A percentile compares a stretch with the other conserved stretches of the same genome.
phyloP scores from a whole-genome alignment of 2,329 filamentous ascomycete genomes.

The Coniella lustricola region DNA sequence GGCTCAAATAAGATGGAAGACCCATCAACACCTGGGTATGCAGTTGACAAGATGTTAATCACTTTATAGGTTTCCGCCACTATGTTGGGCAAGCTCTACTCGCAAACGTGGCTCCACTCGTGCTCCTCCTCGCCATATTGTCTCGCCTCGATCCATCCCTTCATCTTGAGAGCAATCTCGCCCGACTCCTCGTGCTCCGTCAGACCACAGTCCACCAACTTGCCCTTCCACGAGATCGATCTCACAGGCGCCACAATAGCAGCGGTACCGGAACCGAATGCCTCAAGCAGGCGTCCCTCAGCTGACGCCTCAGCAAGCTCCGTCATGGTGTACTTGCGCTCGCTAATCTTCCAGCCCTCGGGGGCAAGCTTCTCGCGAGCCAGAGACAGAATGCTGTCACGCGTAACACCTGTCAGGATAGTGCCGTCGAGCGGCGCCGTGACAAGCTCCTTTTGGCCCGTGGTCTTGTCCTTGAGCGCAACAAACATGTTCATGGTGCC shows the following conservation, averaged over 20 bases:
- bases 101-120: constrained; percentile 69
- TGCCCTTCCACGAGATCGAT: constrained; percentile 80
- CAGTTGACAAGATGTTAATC: neutral
- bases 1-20: no score
- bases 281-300: constrained; percentile 83
- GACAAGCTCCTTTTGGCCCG: constrained; percentile 83
- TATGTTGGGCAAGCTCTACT: constrained; percentile 9
- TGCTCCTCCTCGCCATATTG: constrained; percentile 94
- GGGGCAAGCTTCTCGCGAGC: constrained; percentile 76
- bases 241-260: constrained; percentile 89
- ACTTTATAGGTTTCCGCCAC: neutral
- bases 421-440: constrained; percentile 96
- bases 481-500: constrained; percentile 99
- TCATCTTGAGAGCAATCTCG: constrained; percentile 77
- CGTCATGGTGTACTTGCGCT: constrained; percentile 88
- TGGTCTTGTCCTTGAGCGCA: constrained; percentile 75
- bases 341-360: constrained; percentile 80
- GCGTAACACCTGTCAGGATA: constrained; percentile 89
- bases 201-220: constrained; percentile 76
- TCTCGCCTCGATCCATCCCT: constrained; percentile 91
- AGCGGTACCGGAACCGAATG: constrained; percentile 89
- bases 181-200: constrained; percentile 78
- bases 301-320: constrained; percentile 74
- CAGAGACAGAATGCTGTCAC: constrained; percentile 82
- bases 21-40: no score